A percentile compares a stretch with the other conserved stretches of the same genome.
Evolutionary conservation across 768 basidiomycete genomes (phyloP).

Genomic region (Podaxis carcinomalis): DNA sequence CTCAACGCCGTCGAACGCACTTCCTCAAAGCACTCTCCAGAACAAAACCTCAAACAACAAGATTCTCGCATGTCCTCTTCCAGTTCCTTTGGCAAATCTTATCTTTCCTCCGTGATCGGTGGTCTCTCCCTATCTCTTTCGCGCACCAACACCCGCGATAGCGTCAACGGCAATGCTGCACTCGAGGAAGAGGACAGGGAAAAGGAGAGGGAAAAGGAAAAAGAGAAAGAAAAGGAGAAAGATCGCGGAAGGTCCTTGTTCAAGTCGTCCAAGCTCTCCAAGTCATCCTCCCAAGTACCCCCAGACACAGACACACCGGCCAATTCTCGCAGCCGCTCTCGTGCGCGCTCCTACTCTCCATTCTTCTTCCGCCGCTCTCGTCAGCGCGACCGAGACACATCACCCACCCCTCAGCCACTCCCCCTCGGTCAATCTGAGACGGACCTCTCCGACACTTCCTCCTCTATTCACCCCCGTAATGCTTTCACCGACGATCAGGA

Average conservation of each 20-base stretch:
- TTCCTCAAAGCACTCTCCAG: constrained; percentile 24
- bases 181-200: background rate
- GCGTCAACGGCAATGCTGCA: constrained; percentile 30
- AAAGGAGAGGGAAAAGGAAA: background rate
- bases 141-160: constrained; percentile 43
- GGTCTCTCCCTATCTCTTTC: constrained; percentile 62
- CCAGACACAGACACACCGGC: constrained; percentile 26
- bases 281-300: constrained; percentile 37
- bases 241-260: constrained; percentile 54
- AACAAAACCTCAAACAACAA: constrained; percentile 15
- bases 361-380: constrained; percentile 73
- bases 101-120: constrained; percentile 70
- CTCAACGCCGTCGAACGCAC: constrained; percentile 49
- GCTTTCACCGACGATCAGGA: constrained; percentile 57
- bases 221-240: constrained; percentile 17
- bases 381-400: constrained; percentile 53
- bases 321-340: constrained; percentile 41
- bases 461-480: constrained; percentile 53
- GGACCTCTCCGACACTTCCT: constrained; percentile 53
- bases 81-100: constrained; percentile 33
- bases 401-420: constrained; percentile 53
- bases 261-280: constrained; percentile 30
- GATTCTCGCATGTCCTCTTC: constrained; percentile 34
- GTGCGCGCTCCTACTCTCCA: constrained; percentile 64
- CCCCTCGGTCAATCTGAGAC: constrained; percentile 59